A percentile compares a stretch with the other conserved stretches of the same genome.
phyloP scores from a whole-genome alignment of 2,329 filamentous ascomycete species.

The Penicillium vulpinum region DNA sequence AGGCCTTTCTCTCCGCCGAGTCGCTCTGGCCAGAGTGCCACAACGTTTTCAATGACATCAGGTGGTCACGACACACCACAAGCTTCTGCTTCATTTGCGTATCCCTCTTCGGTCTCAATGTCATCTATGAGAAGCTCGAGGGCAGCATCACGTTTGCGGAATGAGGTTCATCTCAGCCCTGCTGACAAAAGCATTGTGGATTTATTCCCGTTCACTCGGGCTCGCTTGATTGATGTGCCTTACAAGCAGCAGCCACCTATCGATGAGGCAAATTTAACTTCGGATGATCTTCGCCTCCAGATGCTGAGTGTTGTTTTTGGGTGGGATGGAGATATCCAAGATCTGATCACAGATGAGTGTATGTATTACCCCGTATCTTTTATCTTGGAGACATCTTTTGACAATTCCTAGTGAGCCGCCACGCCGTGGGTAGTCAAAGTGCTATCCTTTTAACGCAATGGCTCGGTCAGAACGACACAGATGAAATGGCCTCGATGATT shows the following conservation, averaged over 20 bases:
- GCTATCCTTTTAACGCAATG: conserved; percentile 86
- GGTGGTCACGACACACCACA: conserved; percentile 38
- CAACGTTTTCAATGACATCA: conserved; percentile 47
- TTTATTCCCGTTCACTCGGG: conserved; percentile 81
- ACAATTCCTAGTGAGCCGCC: conserved; percentile 58
- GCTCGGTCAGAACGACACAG: conserved; percentile 81
- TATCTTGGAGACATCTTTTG: conserved; percentile 10
- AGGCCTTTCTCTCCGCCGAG: conserved; percentile 44
- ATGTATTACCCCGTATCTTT: conserved; percentile 28
- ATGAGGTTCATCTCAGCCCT: conserved; percentile 78
- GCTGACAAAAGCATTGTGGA: conserved; percentile 72
- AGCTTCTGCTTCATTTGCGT: conserved; percentile 46
- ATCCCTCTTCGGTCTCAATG: conserved; percentile 49
- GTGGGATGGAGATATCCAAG: conserved; percentile 82
- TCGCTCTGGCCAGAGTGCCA: conserved; percentile 46
- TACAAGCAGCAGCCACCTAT: conserved; percentile 68
- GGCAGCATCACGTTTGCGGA: conserved; percentile 68
- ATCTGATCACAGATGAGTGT: conserved; percentile 79
- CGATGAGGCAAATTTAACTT: conserved; percentile 62
- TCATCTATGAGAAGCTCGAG: conserved; percentile 46
- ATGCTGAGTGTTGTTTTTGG: conserved; percentile 96
- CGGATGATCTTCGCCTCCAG: conserved; percentile 78
- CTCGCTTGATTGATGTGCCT: conserved; percentile 76
- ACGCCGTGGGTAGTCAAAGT: conserved; percentile 70
- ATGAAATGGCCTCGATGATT: conserved; percentile 74